These are phyloP conservation scores for Thalassiosira livingstoniorum DNA, from an alignment of 352 stramenopile genomes.

Conservation along the genomic window DNA sequence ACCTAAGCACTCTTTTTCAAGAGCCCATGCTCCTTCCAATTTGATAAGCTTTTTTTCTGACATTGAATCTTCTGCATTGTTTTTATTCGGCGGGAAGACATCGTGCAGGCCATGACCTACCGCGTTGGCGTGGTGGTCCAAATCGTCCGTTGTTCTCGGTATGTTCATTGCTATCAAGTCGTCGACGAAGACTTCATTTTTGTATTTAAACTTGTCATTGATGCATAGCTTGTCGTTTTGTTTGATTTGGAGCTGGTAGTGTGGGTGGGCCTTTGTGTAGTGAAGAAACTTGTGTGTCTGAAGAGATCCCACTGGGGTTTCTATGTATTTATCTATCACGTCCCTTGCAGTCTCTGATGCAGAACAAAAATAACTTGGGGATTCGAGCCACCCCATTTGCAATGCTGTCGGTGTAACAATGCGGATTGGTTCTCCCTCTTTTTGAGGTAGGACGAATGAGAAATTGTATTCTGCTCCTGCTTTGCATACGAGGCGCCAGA, in stretches of 20 bases:
- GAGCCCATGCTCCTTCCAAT: constrained; percentile 1
- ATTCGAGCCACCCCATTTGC: constrained; percentile 27
- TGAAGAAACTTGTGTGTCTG: constrained; percentile 12
- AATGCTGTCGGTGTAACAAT: constrained; percentile 7
- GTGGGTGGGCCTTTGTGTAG: background rate
- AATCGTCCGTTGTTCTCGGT: background rate
- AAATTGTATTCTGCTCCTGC: constrained; percentile 28
- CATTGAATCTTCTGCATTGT: constrained; percentile 8
- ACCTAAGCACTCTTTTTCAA: constrained; percentile 30
- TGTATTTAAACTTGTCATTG: constrained; percentile 13
- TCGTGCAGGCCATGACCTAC: constrained; percentile 34
- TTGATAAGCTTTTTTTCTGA: constrained; percentile 36
- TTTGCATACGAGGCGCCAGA: constrained; percentile 12
- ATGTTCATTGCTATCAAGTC: constrained; percentile 27
- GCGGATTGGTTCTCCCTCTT: background rate
- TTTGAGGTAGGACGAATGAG: constrained; percentile 16
- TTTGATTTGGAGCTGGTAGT: too few relatives aligned
- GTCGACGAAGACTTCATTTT: constrained; percentile 42
- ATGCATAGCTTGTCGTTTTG: too few relatives aligned
- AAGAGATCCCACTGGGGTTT: background rate
- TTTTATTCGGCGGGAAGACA: constrained; percentile 30
- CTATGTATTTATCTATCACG: constrained; percentile 1
- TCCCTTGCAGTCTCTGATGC: constrained; percentile 19
- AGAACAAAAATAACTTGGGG: constrained; percentile 28
- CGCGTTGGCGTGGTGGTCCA: constrained; percentile 7